These are phyloP conservation scores for Moricandia arvensis DNA, from an alignment of 345 rosid species.

Conservation along the genomic window DNA sequence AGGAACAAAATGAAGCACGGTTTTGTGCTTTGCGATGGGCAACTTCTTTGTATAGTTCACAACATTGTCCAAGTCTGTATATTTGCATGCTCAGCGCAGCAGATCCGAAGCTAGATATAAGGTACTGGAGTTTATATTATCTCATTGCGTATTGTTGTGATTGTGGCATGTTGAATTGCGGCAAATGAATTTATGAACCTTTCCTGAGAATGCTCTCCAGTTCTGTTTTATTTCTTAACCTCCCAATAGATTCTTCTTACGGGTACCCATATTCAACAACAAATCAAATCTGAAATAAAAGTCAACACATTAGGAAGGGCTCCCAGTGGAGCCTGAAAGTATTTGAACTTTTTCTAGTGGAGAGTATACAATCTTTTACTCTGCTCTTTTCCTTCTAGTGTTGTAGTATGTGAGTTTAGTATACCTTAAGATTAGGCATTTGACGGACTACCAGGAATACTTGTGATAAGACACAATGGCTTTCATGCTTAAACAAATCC, in stretches of 20 bases:
- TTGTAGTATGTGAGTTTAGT: slow-evolving; percentile 18
- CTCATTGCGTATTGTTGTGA: slow-evolving; percentile 12
- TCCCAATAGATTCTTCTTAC: not conserved
- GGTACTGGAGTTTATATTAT: slow-evolving; percentile 47
- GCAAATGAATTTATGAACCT: slow-evolving; percentile 8
- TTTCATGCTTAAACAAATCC: not conserved
- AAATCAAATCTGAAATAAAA: slow-evolving; percentile 14
- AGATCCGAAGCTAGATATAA: slow-evolving; percentile 84
- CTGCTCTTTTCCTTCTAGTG: slow-evolving; percentile 1
- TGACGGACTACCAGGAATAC: slow-evolving; percentile 4
- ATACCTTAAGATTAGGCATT: slow-evolving; percentile 15
- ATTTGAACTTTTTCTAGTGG: slow-evolving; percentile 1
- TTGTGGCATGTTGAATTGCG: not conserved
- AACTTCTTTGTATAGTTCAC: slow-evolving; percentile 67
- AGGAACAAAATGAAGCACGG: slow-evolving; percentile 95
- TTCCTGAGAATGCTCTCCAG: not conserved
- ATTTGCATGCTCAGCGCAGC: slow-evolving; percentile 89
- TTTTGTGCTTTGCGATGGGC: slow-evolving; percentile 95
- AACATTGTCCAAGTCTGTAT: slow-evolving; percentile 91
- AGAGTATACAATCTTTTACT: slow-evolving; percentile 19
- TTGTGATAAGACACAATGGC: not conserved
- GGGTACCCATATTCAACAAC: not conserved
- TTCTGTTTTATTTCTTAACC: not conserved
- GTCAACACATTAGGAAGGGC: not conserved
- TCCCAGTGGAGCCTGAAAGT: not conserved